Evolutionary conservation across 2,329 filamentous ascomycete genomes (phyloP).

Genomic region (Cephalotrichum gorgonifer): DNA sequence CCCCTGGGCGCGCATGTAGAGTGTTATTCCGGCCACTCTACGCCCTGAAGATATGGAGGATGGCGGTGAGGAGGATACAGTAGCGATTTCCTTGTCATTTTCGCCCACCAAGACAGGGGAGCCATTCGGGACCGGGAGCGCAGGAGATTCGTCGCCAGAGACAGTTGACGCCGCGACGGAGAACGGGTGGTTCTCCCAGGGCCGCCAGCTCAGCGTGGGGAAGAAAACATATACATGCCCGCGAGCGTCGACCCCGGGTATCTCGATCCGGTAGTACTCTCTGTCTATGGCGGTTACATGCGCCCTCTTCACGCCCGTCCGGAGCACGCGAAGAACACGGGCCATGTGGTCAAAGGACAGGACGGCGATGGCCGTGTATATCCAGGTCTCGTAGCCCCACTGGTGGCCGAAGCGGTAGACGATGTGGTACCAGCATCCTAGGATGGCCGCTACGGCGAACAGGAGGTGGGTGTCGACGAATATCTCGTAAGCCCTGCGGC

Average conservation of each 20-base stretch:
- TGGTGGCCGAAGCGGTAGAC: conserved; percentile 19
- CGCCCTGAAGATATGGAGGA: too few relatives aligned
- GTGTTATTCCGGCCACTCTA: conserved; percentile 18
- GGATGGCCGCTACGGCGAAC: conserved; percentile 26
- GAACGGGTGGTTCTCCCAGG: conserved; percentile 23
- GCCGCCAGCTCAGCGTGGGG: conserved; percentile 18
- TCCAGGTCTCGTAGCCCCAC: conserved; percentile 30
- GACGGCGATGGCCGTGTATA: conserved; percentile 16
- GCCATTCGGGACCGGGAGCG: not conserved
- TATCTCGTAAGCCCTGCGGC: conserved; percentile 27
- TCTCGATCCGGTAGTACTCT: conserved; percentile 18
- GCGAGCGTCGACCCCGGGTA: conserved; percentile 13
- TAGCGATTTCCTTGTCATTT: not conserved
- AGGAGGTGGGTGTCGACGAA: conserved; percentile 33
- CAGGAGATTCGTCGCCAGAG: too few relatives aligned
- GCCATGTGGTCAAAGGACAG: conserved; percentile 19
- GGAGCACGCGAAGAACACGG: conserved; percentile 11
- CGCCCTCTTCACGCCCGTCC: conserved; percentile 15
- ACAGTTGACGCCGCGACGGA: conserved; percentile 13
- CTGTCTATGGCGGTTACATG: conserved; percentile 17
- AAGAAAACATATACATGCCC: conserved; percentile 21
- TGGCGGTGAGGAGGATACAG: not conserved
- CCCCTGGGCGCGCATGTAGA: conserved; percentile 15
- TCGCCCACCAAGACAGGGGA: not conserved
- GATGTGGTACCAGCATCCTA: conserved; percentile 33